phyloP scores from a whole-genome alignment of 2,329 filamentous ascomycete species.

The Neofusicoccum ribis region DNA sequence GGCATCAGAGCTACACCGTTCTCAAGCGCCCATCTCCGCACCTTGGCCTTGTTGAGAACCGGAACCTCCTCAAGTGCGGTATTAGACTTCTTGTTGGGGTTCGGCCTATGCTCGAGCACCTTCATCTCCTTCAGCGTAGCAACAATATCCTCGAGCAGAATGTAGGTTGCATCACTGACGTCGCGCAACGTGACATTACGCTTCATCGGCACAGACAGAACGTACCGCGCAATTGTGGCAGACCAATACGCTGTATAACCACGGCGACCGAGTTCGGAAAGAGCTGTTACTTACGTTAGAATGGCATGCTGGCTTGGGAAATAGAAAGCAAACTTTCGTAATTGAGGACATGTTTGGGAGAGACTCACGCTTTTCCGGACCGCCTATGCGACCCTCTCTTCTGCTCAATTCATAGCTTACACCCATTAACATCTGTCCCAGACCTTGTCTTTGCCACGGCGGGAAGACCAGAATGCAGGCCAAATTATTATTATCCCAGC shows the following conservation, averaged over 20 bases:
- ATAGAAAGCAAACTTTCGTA: not conserved
- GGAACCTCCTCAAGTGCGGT: not conserved
- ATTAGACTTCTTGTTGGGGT: not conserved
- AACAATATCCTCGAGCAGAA: constrained; percentile 81
- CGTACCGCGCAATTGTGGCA: constrained; percentile 73
- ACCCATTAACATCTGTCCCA: constrained; percentile 87
- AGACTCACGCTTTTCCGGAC: constrained; percentile 75
- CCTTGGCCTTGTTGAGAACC: constrained; percentile 17
- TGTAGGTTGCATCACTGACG: constrained; percentile 77
- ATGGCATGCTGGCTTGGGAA: not conserved
- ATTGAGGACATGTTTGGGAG: not conserved
- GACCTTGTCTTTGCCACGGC: constrained; percentile 87
- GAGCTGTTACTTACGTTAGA: constrained; percentile 45
- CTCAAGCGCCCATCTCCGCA: constrained; percentile 16
- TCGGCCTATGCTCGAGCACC: constrained; percentile 11
- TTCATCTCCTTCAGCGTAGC: constrained; percentile 76
- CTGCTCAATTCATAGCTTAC: constrained; percentile 89
- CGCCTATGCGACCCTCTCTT: constrained; percentile 79
- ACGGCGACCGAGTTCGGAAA: constrained; percentile 79
- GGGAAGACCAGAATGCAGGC: constrained; percentile 96
- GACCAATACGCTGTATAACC: constrained; percentile 88
- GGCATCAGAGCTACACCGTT: constrained; percentile 14
- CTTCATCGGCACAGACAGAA: constrained; percentile 48
- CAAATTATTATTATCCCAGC: constrained; percentile 97
- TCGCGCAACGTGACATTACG: constrained; percentile 65